A percentile compares a stretch with the other conserved stretches of the same genome.
Evolutionary conservation across 2,329 filamentous ascomycete species (phyloP).

Genomic region (Neopestalotiopsis rosae): DNA sequence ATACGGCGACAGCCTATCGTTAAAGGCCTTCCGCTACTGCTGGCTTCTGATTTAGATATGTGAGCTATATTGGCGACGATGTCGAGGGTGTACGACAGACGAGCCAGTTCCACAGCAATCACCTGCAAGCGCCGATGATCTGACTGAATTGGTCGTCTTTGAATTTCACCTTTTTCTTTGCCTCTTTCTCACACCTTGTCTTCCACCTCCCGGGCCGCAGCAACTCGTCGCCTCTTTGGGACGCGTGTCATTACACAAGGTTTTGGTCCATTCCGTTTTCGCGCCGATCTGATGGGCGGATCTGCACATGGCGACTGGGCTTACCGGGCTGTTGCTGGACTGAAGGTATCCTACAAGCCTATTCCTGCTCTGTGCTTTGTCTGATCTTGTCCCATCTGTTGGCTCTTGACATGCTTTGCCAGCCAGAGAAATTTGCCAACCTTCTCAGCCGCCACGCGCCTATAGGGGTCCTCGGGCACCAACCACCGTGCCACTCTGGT

Average conservation of each 20-base stretch:
- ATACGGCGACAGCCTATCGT: too few relatives aligned
- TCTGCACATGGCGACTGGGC: not conserved
- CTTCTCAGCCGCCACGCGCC: not conserved
- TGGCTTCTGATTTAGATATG: not conserved
- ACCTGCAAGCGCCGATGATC: not conserved
- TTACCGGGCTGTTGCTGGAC: not conserved
- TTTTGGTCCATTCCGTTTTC: slow-evolving; percentile 11
- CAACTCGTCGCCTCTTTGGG: slow-evolving; percentile 7
- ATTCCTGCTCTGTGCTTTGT: not conserved
- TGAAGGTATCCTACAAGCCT: not conserved
- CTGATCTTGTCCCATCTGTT: not conserved
- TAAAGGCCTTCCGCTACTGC: not conserved
- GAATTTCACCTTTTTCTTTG: not conserved
- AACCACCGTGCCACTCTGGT: slow-evolving; percentile 10
- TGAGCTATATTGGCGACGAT: not conserved
- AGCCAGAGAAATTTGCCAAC: not conserved
- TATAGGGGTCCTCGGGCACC: slow-evolving; percentile 3
- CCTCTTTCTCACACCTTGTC: not conserved
- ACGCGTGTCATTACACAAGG: slow-evolving; percentile 11
- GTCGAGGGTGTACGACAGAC: not conserved
- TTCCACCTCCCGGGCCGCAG: not conserved
- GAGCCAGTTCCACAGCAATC: not conserved
- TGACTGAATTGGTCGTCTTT: not conserved
- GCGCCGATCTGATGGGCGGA: slow-evolving; percentile 14
- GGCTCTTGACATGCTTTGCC: not conserved